These are phyloP conservation scores for Casuarina equisetifolia DNA, from an alignment of 306 rosid genomes.

Conservation along the genomic window DNA sequence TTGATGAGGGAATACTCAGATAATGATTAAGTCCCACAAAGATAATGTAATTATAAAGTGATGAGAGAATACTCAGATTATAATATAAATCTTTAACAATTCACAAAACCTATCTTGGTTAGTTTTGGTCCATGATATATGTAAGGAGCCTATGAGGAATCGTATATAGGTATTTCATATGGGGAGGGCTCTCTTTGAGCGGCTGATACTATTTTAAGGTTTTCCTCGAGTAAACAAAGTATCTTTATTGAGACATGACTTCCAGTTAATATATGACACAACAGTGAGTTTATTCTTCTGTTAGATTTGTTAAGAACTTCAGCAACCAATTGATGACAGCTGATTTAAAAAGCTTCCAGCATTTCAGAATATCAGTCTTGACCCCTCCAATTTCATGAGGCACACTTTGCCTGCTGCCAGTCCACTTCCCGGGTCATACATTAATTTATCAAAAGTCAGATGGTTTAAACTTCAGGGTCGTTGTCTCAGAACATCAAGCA, in stretches of 20 bases:
- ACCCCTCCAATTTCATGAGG: background rate
- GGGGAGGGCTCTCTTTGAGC: slow-evolving; percentile 3
- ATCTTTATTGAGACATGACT: background rate
- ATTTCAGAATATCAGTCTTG: background rate
- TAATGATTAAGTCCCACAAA: background rate
- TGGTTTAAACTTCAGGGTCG: background rate
- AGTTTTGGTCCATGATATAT: background rate
- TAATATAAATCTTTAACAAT: background rate
- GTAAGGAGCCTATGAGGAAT: background rate
- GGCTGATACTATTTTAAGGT: background rate
- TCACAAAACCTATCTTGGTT: background rate
- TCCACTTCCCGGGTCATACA: background rate
- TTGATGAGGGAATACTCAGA: too few relatives aligned
- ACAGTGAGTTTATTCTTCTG: background rate
- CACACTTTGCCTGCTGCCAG: background rate
- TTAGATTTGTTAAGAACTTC: background rate
- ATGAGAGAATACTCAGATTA: background rate
- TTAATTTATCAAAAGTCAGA: background rate
- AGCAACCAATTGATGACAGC: background rate
- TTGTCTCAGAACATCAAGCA: background rate
- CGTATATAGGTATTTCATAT: background rate
- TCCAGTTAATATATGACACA: background rate
- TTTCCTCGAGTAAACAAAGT: background rate
- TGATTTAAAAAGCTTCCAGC: background rate
- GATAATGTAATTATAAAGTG: background rate